Percentiles rank a stretch among this genome's conserved stretches.
Evolutionary conservation across 2,329 filamentous ascomycete species (phyloP).

Genomic region (Lasiodiplodia sp.): DNA sequence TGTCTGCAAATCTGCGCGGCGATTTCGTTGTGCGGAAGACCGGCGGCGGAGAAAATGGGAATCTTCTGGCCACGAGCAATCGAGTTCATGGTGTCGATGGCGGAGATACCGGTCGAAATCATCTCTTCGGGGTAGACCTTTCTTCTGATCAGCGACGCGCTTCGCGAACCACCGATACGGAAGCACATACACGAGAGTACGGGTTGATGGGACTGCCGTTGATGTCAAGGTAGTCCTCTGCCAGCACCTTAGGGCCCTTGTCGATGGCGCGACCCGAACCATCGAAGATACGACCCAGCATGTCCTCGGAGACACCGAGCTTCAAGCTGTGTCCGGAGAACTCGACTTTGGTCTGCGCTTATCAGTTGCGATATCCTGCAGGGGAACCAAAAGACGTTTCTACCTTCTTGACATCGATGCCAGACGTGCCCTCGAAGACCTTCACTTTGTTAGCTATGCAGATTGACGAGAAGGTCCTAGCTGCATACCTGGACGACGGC

Average conservation of each 20-base stretch:
- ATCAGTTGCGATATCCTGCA: conserved; percentile 37
- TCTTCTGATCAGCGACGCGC: conserved; percentile 32
- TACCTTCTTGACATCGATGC: conserved; percentile 97
- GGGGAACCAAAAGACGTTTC: conserved; percentile 29
- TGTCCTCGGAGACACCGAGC: conserved; percentile 98
- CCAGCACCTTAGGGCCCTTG: conserved; percentile 97
- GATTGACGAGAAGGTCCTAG: background rate
- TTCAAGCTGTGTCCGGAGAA: conserved; percentile 97
- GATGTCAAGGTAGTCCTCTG: conserved; percentile 98
- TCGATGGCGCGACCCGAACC: conserved; percentile 97
- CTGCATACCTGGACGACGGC: conserved; percentile 86
- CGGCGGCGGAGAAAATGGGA: conserved; percentile 96
- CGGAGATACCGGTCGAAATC: conserved; percentile 99
- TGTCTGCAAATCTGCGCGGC: conserved; percentile 98
- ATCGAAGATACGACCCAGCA: conserved; percentile 98
- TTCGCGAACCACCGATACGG: conserved; percentile 33
- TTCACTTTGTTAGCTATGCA: conserved; percentile 49
- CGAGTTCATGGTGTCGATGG: conserved; percentile 92
- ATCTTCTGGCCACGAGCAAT: conserved; percentile 99
- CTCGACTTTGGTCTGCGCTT: conserved; percentile 85
- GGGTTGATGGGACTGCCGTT: conserved; percentile 99
- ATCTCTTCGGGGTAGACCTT: conserved; percentile 99
- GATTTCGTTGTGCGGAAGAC: conserved; percentile 99
- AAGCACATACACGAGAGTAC: conserved; percentile 81
- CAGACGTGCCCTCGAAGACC: conserved; percentile 97